Conservation (phyloP, 768 basidiomycete species). For the Chalciporus piperatus region DNA sequence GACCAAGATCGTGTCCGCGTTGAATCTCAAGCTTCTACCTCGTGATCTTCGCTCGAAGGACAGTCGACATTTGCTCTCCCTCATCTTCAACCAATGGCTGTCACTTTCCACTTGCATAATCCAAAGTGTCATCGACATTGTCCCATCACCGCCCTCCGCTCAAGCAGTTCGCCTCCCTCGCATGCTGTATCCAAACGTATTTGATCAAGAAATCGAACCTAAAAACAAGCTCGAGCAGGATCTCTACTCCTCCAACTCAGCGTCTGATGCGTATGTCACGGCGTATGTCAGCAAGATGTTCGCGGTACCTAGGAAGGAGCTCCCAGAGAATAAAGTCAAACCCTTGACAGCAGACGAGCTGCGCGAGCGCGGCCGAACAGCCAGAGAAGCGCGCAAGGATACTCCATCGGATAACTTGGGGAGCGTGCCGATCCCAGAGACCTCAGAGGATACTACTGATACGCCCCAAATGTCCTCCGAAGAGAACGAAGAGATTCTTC, state of each 20-base stretch:
- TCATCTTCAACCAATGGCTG: constrained; percentile 95
- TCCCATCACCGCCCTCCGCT: constrained; percentile 84
- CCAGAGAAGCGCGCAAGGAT: constrained; percentile 40
- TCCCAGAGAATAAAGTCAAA: constrained; percentile 84
- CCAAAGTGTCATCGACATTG: constrained; percentile 86
- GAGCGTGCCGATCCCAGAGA: constrained; percentile 6
- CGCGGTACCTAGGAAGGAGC: constrained; percentile 72
- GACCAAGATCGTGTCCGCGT: constrained; percentile 77
- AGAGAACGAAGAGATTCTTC: constrained; percentile 56
- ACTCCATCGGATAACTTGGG: constrained; percentile 27
- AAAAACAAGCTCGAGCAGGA: constrained; percentile 82
- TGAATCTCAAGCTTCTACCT: constrained; percentile 79
- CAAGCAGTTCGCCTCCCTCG: constrained; percentile 84
- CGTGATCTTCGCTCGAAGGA: constrained; percentile 94
- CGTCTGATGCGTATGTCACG: constrained; percentile 55
- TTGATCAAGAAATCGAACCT: constrained; percentile 55
- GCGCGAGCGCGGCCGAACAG: constrained; percentile 59
- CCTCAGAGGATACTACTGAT: neutral
- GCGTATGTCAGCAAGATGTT: constrained; percentile 99
- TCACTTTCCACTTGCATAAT: constrained; percentile 91
- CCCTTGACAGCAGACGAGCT: constrained; percentile 81
- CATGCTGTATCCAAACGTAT: constrained; percentile 84
- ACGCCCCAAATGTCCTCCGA: neutral
- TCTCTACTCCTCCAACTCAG: constrained; percentile 69
- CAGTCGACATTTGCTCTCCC: constrained; percentile 72